Evolutionary conservation across 1,284 basidiomycete species (phyloP), one percentile per base, ranked within the genome.

Genomic region (Fomes fomentarius): DNA sequence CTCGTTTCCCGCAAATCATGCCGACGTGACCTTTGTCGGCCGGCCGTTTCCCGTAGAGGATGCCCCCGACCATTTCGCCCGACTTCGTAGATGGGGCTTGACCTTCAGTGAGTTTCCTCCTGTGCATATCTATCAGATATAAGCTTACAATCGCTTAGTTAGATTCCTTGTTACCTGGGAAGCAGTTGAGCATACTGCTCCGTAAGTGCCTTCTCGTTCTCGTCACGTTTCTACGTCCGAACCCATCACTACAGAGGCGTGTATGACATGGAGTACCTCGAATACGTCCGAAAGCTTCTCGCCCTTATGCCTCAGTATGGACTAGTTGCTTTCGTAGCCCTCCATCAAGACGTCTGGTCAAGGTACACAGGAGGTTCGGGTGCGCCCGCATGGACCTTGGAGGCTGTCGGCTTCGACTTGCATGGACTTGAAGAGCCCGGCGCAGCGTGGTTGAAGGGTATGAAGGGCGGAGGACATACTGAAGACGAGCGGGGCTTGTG

Each of bases 331-430:
- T 94, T 96, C 65, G 81, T 99, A 14, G 84, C 83, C 1, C 68
- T 94, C 50, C 93, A 95, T 66, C 93, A 95, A 73, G 93, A 96
- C 66, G 94, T 98, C 24, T 99, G 95, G 94, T 97, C 94, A 1
- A 85, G 96, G 5, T 94, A 95, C 64, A 88, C 85, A 8, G 97
- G 96, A 15, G 97, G 96, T 2, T 94, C 91, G 1, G 94, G 93
- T 3, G 93, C 93, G 2, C 93, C 93, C 1, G 92, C 91, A 1
- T 98, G 96, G 96, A 96, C 93, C 2, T 74, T 96, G 0, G 85
- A 93, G 58, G 71, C 79, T 7, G 85, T 86, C 3, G 94, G 93
- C 0, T 92, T 96, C 59, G 89, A 94, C 68, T 73, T 94, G 6
- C 74, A 82, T 55, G 79, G 81, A 4, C 74, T 97, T 6, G 92